Evolutionary conservation across 345 rosid genomes (phyloP).

Genomic region (Mercurialis annua): DNA sequence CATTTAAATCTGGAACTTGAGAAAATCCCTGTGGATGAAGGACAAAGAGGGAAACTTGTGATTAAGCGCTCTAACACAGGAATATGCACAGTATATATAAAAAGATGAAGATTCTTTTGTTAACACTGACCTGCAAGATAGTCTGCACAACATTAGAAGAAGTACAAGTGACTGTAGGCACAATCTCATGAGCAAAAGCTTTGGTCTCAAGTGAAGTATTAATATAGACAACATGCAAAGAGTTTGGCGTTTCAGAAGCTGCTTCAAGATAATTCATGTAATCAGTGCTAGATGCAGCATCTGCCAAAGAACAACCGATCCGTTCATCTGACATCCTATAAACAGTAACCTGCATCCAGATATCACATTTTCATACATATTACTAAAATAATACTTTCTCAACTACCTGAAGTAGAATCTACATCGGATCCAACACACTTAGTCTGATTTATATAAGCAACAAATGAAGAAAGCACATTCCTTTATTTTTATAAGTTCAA

Average conservation of each 20-base stretch:
- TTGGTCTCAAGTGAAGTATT: conserved; percentile 95
- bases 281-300: conserved; percentile 85
- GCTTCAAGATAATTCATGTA: conserved; percentile 72
- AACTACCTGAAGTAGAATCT: background rate
- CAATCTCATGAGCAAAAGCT: conserved; percentile 93
- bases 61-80: background rate
- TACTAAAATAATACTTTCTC: conserved; percentile 1
- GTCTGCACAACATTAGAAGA: conserved; percentile 96
- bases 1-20: conserved; percentile 66
- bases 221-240: conserved; percentile 85
- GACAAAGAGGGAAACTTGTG: background rate
- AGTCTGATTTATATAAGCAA: background rate
- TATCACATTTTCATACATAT: conserved; percentile 6
- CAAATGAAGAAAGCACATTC: background rate
- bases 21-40: conserved; percentile 62
- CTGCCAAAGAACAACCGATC: conserved; percentile 95
- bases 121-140: conserved; percentile 69
- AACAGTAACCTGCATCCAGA: conserved; percentile 66
- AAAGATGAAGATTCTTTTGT: background rate
- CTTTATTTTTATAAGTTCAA: background rate
- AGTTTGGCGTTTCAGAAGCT: conserved; percentile 63
- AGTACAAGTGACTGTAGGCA: conserved; percentile 95
- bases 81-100: conserved; percentile 7
- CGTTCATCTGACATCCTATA: conserved; percentile 89
- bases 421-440: background rate